These are phyloP conservation scores for Rubroboletus pulcherrimus DNA, from an alignment of 768 basidiomycete genomes.

Conservation along the genomic window DNA sequence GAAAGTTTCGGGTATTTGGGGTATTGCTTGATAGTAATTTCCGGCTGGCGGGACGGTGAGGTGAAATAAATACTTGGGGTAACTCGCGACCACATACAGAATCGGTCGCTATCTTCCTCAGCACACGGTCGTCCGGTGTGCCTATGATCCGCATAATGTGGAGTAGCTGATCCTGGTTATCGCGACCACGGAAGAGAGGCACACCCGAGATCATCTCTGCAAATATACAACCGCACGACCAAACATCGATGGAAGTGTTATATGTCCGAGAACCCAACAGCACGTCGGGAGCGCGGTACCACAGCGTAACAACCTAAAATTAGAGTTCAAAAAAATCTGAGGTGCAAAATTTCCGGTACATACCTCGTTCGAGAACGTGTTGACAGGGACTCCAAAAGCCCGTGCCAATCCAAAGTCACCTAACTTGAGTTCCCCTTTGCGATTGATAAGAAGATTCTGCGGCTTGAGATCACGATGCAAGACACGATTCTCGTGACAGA, in stretches of 20 bases:
- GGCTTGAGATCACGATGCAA: constrained; percentile 97
- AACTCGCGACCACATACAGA: constrained; percentile 52
- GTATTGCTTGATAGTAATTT: constrained; percentile 79
- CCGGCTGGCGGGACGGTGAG: constrained; percentile 51
- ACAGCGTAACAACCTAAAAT: constrained; percentile 87
- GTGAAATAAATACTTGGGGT: not conserved
- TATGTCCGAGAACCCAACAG: constrained; percentile 96
- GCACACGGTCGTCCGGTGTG: constrained; percentile 83
- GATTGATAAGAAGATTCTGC: constrained; percentile 96
- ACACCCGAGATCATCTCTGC: constrained; percentile 99
- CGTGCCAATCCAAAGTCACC: constrained; percentile 97
- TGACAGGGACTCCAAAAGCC: constrained; percentile 98
- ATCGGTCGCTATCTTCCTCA: constrained; percentile 86
- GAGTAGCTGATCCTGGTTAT: constrained; percentile 96
- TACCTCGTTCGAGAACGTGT: constrained; percentile 97
- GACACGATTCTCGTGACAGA: constrained; percentile 98
- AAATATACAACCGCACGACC: constrained; percentile 99
- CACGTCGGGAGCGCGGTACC: constrained; percentile 99
- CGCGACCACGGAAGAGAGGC: constrained; percentile 93
- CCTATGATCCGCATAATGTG: constrained; percentile 98
- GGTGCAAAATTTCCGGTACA: not conserved
- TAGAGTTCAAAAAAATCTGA: not conserved
- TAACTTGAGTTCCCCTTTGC: constrained; percentile 93
- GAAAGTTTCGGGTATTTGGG: constrained; percentile 85
- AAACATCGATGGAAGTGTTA: constrained; percentile 97